Percentiles rank a stretch among this genome's conserved stretches.
Conservation (phyloP, 2,329 filamentous ascomycete genomes). For the Cryphonectria carpinicola region DNA sequence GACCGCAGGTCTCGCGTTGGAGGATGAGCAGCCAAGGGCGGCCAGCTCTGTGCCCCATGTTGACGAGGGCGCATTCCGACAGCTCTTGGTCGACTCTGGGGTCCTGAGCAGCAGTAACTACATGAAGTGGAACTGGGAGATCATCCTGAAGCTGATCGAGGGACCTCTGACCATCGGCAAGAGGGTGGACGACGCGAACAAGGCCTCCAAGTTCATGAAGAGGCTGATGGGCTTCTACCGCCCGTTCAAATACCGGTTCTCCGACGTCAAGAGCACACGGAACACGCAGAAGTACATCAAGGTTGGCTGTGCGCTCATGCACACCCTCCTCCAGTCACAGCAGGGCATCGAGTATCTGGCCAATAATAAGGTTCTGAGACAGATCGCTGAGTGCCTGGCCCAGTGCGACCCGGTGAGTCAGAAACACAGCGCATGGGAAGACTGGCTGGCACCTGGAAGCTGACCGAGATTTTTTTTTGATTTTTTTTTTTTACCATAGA, state of each 20-base stretch:
- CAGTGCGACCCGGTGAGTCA: conserved; percentile 82
- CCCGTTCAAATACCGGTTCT: conserved; percentile 95
- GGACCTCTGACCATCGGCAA: conserved; percentile 90
- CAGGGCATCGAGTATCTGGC: conserved; percentile 85
- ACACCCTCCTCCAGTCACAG: conserved; percentile 80
- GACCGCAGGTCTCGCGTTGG: conserved; percentile 48
- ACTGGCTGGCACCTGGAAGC: conserved; percentile 23
- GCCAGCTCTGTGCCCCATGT: conserved; percentile 50
- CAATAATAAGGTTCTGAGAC: conserved; percentile 90
- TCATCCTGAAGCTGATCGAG: conserved; percentile 88
- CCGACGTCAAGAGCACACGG: conserved; percentile 85
- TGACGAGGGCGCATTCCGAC: conserved; percentile 66
- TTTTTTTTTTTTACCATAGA: conserved; percentile 43
- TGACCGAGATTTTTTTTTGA: neutral
- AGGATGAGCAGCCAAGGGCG: conserved; percentile 62
- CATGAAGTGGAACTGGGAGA: conserved; percentile 96
- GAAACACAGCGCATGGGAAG: neutral
- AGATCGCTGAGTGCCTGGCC: conserved; percentile 93
- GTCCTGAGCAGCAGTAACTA: conserved; percentile 90
- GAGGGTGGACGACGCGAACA: conserved; percentile 89
- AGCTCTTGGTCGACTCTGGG: conserved; percentile 74
- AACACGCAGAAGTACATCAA: conserved; percentile 93
- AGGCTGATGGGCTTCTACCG: conserved; percentile 92
- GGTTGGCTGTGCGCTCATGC: conserved; percentile 85
- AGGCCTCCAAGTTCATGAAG: conserved; percentile 95